These are phyloP conservation scores for Scytalidium lignicola DNA, from an alignment of 2,329 filamentous ascomycete genomes.

Conservation along the genomic window DNA sequence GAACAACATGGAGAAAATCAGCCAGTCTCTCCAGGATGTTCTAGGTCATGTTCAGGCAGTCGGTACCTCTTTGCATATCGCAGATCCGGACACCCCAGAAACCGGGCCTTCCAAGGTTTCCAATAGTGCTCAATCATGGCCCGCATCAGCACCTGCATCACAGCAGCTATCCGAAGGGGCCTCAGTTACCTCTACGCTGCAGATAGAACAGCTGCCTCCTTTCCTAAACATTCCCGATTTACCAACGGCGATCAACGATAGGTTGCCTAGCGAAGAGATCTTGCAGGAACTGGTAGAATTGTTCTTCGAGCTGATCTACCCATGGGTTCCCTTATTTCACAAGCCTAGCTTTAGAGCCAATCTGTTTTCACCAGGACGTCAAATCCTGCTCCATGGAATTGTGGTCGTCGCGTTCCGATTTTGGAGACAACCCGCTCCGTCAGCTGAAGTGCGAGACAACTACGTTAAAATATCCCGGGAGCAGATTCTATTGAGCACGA, in stretches of 20 bases:
- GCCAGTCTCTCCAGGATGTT: neutral
- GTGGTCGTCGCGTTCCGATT: slow-evolving; percentile 37
- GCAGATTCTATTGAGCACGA: slow-evolving; percentile 1
- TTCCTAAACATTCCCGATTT: neutral
- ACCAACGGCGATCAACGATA: neutral
- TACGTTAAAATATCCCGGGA: slow-evolving; percentile 33
- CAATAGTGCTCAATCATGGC: neutral
- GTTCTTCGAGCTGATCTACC: slow-evolving; percentile 48
- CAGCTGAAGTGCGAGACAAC: slow-evolving; percentile 41
- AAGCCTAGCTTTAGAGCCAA: slow-evolving; percentile 33
- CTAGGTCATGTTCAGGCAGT: neutral
- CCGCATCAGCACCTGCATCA: neutral
- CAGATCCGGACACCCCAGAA: neutral
- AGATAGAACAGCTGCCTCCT: neutral
- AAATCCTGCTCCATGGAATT: slow-evolving; percentile 23
- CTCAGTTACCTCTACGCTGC: neutral
- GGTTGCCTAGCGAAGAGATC: slow-evolving; percentile 25
- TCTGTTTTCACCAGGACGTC: slow-evolving; percentile 29
- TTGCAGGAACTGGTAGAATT: slow-evolving; percentile 38
- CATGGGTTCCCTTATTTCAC: slow-evolving; percentile 46
- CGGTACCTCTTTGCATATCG: neutral
- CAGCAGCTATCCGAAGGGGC: neutral
- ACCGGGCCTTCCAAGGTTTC: neutral
- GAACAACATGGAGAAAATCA: neutral
- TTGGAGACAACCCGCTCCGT: slow-evolving; percentile 20